phyloP scores from a whole-genome alignment of 345 rosid genomes.

The Nephelium lappaceum region DNA sequence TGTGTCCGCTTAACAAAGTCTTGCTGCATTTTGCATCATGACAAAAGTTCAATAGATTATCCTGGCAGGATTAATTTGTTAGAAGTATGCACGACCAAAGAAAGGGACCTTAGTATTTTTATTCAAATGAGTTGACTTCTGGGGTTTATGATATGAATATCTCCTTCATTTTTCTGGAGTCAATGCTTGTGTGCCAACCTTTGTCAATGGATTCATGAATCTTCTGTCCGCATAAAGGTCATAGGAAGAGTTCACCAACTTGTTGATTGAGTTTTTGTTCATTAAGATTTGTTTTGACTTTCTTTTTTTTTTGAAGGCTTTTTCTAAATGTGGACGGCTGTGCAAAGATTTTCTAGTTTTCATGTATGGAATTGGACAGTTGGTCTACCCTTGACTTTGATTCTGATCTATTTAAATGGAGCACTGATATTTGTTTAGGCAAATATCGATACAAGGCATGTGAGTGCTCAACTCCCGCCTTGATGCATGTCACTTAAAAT shows the following conservation, averaged over 20 bases:
- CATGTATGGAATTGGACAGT: background rate
- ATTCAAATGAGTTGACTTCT: background rate
- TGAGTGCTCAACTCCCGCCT: background rate
- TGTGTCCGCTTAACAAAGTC: background rate
- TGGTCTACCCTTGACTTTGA: background rate
- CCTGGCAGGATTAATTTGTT: background rate
- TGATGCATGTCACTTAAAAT: background rate
- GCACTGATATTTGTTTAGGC: background rate
- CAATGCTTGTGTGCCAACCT: slow-evolving; percentile 6
- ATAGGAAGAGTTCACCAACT: background rate
- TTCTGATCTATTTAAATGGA: background rate
- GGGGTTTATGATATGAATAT: background rate
- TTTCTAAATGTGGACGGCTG: background rate
- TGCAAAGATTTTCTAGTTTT: background rate
- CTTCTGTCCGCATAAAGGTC: background rate
- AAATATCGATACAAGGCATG: background rate
- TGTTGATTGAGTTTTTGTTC: background rate
- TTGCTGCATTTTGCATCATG: background rate
- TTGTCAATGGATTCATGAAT: slow-evolving; percentile 2
- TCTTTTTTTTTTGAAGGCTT: background rate
- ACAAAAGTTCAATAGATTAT: background rate
- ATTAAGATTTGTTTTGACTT: background rate
- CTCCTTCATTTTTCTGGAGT: background rate
- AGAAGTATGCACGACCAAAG: too few species aligned
- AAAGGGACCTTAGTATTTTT: background rate